Base-by-base conservation (phyloP, 169 alveolate genomes). In the Plasmodium reichenowi region DNA sequence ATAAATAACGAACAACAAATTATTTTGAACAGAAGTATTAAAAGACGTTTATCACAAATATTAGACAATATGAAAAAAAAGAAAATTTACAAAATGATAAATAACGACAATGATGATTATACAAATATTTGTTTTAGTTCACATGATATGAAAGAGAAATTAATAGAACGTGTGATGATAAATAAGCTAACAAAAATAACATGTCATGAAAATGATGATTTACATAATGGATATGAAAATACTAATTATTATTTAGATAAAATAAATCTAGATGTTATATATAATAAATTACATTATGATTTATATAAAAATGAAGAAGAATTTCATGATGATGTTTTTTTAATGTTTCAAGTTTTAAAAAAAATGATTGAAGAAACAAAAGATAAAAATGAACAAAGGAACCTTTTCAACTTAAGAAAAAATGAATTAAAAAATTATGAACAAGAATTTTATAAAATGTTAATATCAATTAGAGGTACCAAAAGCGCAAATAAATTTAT, bases 281-380 rank as follows among this genome's bases (percentile, higher is more conserved):
- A 78, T 43, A 78, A 67, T 26, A 78, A 78, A 15, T 47, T 78
- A 15, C 89, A 78, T 32, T 78, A 66, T 50, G 76, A 78, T 50
- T 43, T 78, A n/a, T 78, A 78, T 45, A 52, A 52, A 78, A 29
- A 58, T 1, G 89, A 78, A n/a, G 47, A 64, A 0, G 89, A 78
- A 10, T 78, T 58, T 59, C 56, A 78, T 45, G 59, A 70, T 10
- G 89, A 78, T 32, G 54, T 78, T 48, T 32, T 78, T 10, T 1
- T 52, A 17, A 64, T 78, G 9, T 78, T 78, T 66, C 29, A 78
- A 0, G 32, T 50, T 48, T 15, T 67, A 24, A 66, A 50, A 52
- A 47, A 52, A 24, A 47, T 54, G 2, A 78, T 78, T 29, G 78
- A 78, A 50, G 12, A 9, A 10, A 60, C 59, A 43, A 29, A 78